Evolutionary conservation across 148 eudicot species (phyloP).

Genomic region (Chenopodium quinoa): DNA sequence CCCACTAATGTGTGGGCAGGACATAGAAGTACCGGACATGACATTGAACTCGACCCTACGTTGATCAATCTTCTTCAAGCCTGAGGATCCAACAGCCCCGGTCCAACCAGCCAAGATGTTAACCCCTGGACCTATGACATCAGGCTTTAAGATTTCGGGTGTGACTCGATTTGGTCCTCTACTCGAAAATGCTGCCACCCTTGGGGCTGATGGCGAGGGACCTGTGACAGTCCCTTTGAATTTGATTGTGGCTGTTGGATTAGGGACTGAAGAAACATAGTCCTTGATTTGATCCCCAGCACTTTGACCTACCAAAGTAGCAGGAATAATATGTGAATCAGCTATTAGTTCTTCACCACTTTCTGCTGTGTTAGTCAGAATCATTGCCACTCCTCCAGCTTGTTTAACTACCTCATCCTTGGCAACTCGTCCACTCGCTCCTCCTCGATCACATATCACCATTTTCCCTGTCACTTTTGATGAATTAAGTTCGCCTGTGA

Average conservation of each 20-base stretch:
- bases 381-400: constrained; percentile 78
- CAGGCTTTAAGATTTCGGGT: constrained; percentile 81
- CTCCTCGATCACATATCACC: constrained; percentile 84
- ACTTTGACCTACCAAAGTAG: constrained; percentile 71
- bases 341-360: constrained; percentile 80
- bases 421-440: constrained; percentile 61
- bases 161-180: constrained; percentile 78
- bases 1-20: constrained; percentile 94
- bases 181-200: constrained; percentile 81
- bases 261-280: constrained; percentile 43
- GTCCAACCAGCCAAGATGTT: constrained; percentile 95
- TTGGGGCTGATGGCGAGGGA: constrained; percentile 60
- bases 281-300: constrained; percentile 59
- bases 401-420: constrained; percentile 68
- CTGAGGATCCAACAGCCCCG: constrained; percentile 58
- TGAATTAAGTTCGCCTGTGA: constrained; percentile 50
- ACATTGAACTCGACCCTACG: constrained; percentile 77
- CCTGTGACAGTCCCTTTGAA: constrained; percentile 70
- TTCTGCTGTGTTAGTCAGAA: constrained; percentile 63
- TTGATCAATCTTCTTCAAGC: constrained; percentile 50
- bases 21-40: constrained; percentile 92
- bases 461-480: constrained; percentile 64
- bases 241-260: constrained; percentile 67
- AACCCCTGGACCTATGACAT: constrained; percentile 86
- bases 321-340: constrained; percentile 73